phyloP scores from a whole-genome alignment of 148 eudicot species.

The Rhododendron kiyosumense region DNA sequence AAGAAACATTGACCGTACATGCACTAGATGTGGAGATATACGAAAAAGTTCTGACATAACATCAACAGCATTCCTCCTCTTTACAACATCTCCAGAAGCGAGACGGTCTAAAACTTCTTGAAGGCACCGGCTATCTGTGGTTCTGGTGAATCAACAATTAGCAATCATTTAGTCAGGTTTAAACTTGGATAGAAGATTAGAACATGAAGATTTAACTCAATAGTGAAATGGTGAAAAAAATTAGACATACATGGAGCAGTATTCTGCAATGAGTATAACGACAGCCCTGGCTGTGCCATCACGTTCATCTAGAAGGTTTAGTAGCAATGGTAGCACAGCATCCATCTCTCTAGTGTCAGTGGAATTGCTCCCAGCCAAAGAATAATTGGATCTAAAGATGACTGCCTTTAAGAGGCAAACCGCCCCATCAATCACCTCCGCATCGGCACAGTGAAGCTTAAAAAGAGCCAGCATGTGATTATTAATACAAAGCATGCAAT shows the following conservation, averaged over 20 bases:
- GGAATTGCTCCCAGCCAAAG: constrained; percentile 23
- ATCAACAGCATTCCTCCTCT: constrained; percentile 61
- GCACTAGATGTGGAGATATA: constrained; percentile 31
- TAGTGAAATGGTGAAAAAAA: not conserved
- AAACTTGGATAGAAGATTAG: not conserved
- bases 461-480: constrained; percentile 11
- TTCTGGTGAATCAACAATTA: constrained; percentile 35
- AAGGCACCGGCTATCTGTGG: constrained; percentile 42
- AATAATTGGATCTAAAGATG: constrained; percentile 35
- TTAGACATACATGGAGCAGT: constrained; percentile 47
- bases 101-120: constrained; percentile 55
- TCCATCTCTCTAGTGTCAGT: constrained; percentile 42
- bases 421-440: constrained; percentile 48
- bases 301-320: constrained; percentile 53
- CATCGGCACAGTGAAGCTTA: constrained; percentile 63
- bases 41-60: constrained; percentile 50
- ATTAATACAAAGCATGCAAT: constrained; percentile 4
- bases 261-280: constrained; percentile 57
- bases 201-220: not conserved
- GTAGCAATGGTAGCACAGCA: constrained; percentile 35
- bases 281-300: constrained; percentile 72
- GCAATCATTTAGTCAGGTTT: constrained; percentile 7
- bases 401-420: constrained; percentile 51
- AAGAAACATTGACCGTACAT: constrained; percentile 22
- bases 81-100: constrained; percentile 38